Percentiles rank a stretch among this genome's conserved stretches.
phyloP scores from a whole-genome alignment of 345 rosid genomes.

The Syzygium aromaticum region DNA sequence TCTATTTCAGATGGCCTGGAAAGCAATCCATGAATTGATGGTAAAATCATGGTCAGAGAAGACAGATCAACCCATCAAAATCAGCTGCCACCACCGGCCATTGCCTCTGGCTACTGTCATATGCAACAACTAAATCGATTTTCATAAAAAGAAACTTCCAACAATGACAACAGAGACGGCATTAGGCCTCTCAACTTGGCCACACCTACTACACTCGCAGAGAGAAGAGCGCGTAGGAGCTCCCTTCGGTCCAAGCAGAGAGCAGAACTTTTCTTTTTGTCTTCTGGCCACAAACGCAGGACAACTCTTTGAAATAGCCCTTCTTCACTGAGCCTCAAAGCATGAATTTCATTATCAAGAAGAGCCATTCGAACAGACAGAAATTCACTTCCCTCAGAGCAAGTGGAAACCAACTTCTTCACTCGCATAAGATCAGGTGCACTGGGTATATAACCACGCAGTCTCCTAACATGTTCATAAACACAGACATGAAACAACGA shows the following conservation, averaged over 20 bases:
- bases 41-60: no score
- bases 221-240: conserved; percentile 53
- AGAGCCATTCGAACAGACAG: background rate
- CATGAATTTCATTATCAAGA: background rate
- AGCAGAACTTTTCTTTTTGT: background rate
- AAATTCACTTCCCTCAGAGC: no score
- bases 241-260: conserved; percentile 96
- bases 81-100: background rate
- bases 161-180: background rate
- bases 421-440: no score
- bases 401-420: no score
- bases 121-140: background rate
- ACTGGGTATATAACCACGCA: no score
- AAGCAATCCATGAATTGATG: no score
- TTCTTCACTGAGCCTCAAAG: background rate
- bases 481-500: background rate
- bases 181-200: background rate
- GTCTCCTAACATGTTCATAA: no score
- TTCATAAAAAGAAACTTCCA: background rate
- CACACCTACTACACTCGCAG: background rate
- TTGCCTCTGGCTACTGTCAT: background rate
- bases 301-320: background rate
- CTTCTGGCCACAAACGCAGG: background rate
- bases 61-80: no score
- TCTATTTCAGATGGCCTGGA: no score